These are phyloP conservation scores for Candida sanyiensis DNA, from an alignment of 805 yeast species.

Conservation along the genomic window DNA sequence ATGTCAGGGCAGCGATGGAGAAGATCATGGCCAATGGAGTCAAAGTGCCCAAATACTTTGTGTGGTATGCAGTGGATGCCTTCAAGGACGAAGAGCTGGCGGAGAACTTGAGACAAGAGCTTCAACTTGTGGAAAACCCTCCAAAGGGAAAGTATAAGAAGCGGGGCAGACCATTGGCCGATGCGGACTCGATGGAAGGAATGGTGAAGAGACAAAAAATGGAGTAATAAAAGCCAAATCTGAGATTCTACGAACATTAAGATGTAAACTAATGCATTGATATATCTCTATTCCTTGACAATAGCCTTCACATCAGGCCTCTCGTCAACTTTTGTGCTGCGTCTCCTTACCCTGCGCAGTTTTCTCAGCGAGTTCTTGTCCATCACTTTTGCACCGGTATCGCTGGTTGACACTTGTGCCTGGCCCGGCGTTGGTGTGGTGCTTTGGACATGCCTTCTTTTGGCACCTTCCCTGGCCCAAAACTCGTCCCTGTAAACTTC, in stretches of 20 bases:
- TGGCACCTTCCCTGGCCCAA: constrained; percentile 79
- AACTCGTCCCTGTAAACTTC: constrained; percentile 89
- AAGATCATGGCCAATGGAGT: constrained; percentile 53
- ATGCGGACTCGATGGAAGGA: constrained; percentile 1
- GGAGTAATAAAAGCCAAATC: no score
- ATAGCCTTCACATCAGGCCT: no score
- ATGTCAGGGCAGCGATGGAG: constrained; percentile 58
- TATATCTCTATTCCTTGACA: no score
- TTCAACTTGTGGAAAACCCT: constrained; percentile 47
- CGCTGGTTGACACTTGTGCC: no score
- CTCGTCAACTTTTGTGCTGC: no score
- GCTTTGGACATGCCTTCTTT: constrained; percentile 37
- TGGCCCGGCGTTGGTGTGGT: background rate
- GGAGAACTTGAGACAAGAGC: constrained; percentile 53
- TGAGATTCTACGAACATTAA: no score
- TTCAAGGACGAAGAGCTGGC: constrained; percentile 61
- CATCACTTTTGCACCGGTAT: no score
- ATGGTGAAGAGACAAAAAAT: constrained; percentile 1
- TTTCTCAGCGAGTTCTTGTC: no score
- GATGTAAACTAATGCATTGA: no score
- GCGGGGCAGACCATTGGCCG: constrained; percentile 13
- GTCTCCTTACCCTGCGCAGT: no score
- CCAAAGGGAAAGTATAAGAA: constrained; percentile 32
- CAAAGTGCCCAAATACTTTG: constrained; percentile 52
- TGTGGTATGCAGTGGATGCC: constrained; percentile 85